These are phyloP conservation scores for Arabis alpina DNA, from an alignment of 345 rosid genomes.

Conservation along the genomic window DNA sequence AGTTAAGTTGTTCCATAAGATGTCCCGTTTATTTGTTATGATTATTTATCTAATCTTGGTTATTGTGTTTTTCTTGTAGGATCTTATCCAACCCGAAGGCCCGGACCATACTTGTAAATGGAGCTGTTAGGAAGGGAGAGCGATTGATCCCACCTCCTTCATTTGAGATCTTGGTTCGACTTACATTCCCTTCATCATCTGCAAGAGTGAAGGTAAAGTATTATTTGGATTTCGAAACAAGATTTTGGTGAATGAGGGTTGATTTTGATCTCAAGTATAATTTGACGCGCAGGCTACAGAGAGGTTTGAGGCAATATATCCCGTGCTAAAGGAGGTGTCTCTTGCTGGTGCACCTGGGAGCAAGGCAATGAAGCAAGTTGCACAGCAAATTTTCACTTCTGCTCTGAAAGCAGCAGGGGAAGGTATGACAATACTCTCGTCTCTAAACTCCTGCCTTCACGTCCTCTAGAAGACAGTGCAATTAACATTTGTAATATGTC, in stretches of 20 bases:
- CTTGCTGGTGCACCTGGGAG: conserved; percentile 72
- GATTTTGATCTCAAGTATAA: conserved; percentile 16
- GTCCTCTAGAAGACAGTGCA: not conserved
- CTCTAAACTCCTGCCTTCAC: not conserved
- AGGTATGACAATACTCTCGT: conserved; percentile 41
- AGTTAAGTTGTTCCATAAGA: not conserved
- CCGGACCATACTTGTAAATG: conserved; percentile 58
- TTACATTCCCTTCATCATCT: conserved; percentile 65
- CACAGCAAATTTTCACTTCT: conserved; percentile 60
- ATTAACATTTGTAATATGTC: not conserved
- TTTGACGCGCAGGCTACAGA: conserved; percentile 66
- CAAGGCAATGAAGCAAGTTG: conserved; percentile 78
- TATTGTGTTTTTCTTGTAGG: conserved; percentile 41
- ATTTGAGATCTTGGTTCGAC: conserved; percentile 58
- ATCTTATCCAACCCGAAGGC: conserved; percentile 69
- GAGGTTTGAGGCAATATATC: conserved; percentile 73
- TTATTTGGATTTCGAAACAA: conserved; percentile 16
- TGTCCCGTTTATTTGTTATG: conserved; percentile 11
- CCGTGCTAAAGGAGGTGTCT: conserved; percentile 67
- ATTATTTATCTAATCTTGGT: conserved; percentile 17
- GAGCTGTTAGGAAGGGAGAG: conserved; percentile 82
- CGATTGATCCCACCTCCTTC: conserved; percentile 74
- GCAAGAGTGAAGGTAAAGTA: conserved; percentile 66
- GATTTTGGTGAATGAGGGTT: not conserved
- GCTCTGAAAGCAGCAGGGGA: conserved; percentile 65